Base-by-base conservation (phyloP, 2,329 filamentous ascomycete genomes). In the Sphaerulina musiva region DNA sequence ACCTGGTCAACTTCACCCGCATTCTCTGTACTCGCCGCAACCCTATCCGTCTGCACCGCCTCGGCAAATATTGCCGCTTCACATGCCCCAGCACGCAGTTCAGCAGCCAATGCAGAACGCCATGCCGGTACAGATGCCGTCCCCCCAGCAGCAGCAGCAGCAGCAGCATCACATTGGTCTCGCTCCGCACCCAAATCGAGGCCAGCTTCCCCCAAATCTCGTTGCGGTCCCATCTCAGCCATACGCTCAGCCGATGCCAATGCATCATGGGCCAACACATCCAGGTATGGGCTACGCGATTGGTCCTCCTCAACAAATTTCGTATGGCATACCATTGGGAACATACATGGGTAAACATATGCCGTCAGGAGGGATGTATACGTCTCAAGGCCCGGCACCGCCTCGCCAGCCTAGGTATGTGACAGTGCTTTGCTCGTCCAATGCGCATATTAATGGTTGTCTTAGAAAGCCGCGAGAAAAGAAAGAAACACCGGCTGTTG, bases 241-340 rank as follows among this genome's bases (percentile, higher is more conserved):
- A 39, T 57, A 60, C 50, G 58, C 56, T n/a, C 49, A 52, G 38
- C 49, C 56, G 43, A 20, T 14, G n/a, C 41, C 40, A 40, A 50
- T 51, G 31, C 55, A 54, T 40, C 45, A 44, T 40, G 46, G 49
- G 7, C 49, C 43, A 17, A 40, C 32, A n/a, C 45, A 39, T 14
- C 51, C 53, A 14, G 58, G 58, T n/a, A 55, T 58, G 46, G 58
- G 56, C 20, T 47, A 49, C 10, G 55, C 59, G 7, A 46, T 55
- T 12, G 60, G 60, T 32, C 45, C 54, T 23, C 49, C 53, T 10
- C 59, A 55, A 47, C 31, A 44, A 10, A 53, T 54, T 7, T 40
- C 56, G 11, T 62, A 62, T 45, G 51, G 46, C 17, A 54, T 61
- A 44, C 53, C 55, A 8, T 53, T 51, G 14, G 57, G 47, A 42